Conservation (phyloP, 1,139 yeast genomes). For the Candida sp. region DNA sequence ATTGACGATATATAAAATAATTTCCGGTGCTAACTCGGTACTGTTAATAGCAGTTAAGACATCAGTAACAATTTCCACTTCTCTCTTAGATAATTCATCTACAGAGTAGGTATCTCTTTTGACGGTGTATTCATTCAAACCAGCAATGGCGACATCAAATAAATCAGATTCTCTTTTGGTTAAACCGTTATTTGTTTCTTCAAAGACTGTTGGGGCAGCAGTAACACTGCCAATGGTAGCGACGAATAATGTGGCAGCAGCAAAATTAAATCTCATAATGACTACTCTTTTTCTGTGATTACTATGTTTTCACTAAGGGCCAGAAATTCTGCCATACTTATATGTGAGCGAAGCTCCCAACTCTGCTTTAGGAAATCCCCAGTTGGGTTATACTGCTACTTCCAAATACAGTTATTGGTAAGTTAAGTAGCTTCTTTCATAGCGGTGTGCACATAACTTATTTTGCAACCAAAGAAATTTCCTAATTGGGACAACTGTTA, state of each 20-base stretch:
- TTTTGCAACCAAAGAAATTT: not conserved
- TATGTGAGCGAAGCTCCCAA: not conserved
- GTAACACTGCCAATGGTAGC: slow-evolving; percentile 27
- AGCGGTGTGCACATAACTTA: not conserved
- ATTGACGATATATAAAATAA: slow-evolving; percentile 30
- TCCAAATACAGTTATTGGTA: not conserved
- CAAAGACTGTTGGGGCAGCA: slow-evolving; percentile 32
- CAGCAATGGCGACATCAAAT: slow-evolving; percentile 25
- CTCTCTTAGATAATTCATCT: slow-evolving; percentile 33
- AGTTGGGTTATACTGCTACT: not conserved
- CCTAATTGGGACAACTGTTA: not conserved
- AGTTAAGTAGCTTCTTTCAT: too few species aligned
- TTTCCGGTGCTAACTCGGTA: slow-evolving; percentile 38
- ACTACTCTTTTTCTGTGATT: too few species aligned
- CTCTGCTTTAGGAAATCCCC: not conserved
- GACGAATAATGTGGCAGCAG: slow-evolving; percentile 30
- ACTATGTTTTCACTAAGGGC: too few species aligned
- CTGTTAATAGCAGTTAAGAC: slow-evolving; percentile 36
- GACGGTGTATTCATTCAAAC: slow-evolving; percentile 23
- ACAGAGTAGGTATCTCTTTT: slow-evolving; percentile 27
- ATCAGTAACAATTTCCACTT: slow-evolving; percentile 40
- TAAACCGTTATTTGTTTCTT: slow-evolving; percentile 13
- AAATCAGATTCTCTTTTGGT: slow-evolving; percentile 29
- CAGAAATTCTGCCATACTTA: not conserved
- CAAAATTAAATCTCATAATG: slow-evolving; percentile 27